Conservation (phyloP, 2,329 filamentous ascomycete genomes). For the Curvularia eragrostidis region DNA sequence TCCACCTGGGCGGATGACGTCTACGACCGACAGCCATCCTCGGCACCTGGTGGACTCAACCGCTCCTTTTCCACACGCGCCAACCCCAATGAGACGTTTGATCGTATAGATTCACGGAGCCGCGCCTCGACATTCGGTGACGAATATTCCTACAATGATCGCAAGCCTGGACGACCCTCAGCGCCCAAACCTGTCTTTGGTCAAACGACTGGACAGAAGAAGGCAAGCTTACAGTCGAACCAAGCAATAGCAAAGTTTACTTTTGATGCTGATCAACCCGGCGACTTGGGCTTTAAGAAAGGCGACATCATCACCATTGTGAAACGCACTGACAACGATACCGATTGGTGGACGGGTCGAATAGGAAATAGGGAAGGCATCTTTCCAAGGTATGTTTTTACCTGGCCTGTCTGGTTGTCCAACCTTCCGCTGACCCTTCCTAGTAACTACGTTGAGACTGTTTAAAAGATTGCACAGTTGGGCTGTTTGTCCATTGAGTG, state of each 20-base stretch:
- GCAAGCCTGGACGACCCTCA: slow-evolving; percentile 76
- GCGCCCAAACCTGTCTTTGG: slow-evolving; percentile 89
- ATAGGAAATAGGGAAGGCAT: slow-evolving; percentile 86
- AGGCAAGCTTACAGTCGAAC: slow-evolving; percentile 62
- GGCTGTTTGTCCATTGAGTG: background rate
- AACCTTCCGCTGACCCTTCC: background rate
- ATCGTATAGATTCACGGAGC: slow-evolving; percentile 49
- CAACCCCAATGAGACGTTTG: slow-evolving; percentile 59
- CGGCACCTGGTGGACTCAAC: slow-evolving; percentile 47
- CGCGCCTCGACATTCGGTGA: slow-evolving; percentile 53
- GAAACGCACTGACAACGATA: slow-evolving; percentile 91
- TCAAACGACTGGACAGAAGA: slow-evolving; percentile 56
- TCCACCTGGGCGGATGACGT: slow-evolving; percentile 78
- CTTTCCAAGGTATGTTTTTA: slow-evolving; percentile 74
- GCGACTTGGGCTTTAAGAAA: slow-evolving; percentile 95
- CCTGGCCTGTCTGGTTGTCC: background rate
- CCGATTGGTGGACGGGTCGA: slow-evolving; percentile 97
- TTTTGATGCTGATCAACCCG: slow-evolving; percentile 92
- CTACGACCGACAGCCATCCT: slow-evolving; percentile 65
- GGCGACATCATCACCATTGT: slow-evolving; percentile 93
- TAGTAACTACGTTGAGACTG: slow-evolving; percentile 53
- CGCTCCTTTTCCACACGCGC: slow-evolving; percentile 60
- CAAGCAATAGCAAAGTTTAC: slow-evolving; percentile 91
- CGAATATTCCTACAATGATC: slow-evolving; percentile 63
- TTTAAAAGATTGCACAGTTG: slow-evolving; percentile 17